Base-by-base conservation (phyloP, 2,329 filamentous ascomycete species). In the Tympanopsis confertula region DNA sequence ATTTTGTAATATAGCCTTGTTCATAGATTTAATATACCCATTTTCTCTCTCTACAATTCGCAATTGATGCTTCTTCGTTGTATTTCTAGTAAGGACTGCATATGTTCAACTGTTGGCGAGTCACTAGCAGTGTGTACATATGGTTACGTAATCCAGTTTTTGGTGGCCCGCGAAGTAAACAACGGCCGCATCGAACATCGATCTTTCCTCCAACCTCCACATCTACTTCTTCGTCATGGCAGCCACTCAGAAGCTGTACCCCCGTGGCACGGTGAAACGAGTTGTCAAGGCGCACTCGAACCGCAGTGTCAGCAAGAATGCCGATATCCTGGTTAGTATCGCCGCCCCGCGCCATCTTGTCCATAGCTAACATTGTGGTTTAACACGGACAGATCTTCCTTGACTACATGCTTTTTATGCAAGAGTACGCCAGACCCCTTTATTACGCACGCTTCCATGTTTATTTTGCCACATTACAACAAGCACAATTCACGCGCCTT, bases 231-330 rank as follows among this genome's bases (percentile, higher is more conserved):
- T n/a, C n/a, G n/a, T n/a, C n/a, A 81, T 78, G 71, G 75, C 72
- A 37, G 63, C 72, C 12, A 68, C 75, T 17, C 78, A 81, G 52
- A 89, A 86, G 48, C 67, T 85, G 13, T 94, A 94, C 51, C 87
- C 87, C 10, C 79, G 87, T 44, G 78, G 76, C 14, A 91, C 85
- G 0, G 69, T 94, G 49, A 91, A 87, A 59, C 88, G 87, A 58
- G 89, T 93, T 42, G 70, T 93, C 51, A 94, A 94, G 61, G 86
- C 86, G 14, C 86, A 94, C 57, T 82, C 86, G 5, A 82, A 84
- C 44, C 78, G 80, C 53, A 82, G 73, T 45, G 59, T 94, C 44
- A 86, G 80, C 65, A 91, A 86, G 59, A 88, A 91, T 58, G 82
- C 79, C 20, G 88, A 94, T 59, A 78, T 93, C 41, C 67, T 89